A percentile compares a stretch with the other conserved stretches of the same genome.
These are phyloP conservation scores for Colletotrichum sp. DNA, from an alignment of 2,329 filamentous ascomycete genomes.

Conservation along the genomic window DNA sequence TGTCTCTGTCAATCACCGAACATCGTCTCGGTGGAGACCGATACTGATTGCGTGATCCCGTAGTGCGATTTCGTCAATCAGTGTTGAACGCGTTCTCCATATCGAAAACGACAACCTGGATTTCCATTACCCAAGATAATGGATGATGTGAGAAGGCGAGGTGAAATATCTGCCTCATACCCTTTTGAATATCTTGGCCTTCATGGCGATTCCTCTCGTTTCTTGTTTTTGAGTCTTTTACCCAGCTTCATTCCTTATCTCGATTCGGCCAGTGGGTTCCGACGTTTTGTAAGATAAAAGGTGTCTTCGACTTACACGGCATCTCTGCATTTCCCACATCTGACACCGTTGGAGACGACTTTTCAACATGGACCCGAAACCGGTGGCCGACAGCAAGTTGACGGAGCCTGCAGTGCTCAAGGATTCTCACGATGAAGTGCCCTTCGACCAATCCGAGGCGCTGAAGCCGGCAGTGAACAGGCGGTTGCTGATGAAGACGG, in stretches of 20 bases:
- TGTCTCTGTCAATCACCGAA: background rate
- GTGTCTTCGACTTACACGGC: background rate
- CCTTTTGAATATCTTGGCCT: background rate
- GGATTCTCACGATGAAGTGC: background rate
- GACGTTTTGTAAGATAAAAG: background rate
- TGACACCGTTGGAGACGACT: background rate
- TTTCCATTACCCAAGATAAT: slow-evolving; percentile 2
- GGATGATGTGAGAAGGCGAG: background rate
- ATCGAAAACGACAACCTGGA: background rate
- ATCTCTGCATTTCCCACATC: background rate
- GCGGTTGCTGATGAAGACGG: slow-evolving; percentile 22
- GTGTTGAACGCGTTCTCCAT: background rate
- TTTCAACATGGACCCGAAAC: background rate
- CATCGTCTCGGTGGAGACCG: slow-evolving; percentile 7
- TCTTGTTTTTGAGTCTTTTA: background rate
- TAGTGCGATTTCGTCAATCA: slow-evolving; percentile 14
- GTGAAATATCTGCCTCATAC: background rate
- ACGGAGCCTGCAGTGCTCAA: background rate
- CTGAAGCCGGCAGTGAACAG: slow-evolving; percentile 10
- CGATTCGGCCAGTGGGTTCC: background rate
- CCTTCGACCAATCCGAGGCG: background rate
- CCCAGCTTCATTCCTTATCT: background rate
- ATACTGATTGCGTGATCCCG: slow-evolving; percentile 10
- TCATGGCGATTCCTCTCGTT: background rate
- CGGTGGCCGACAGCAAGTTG: background rate